Percentiles rank a stretch among this genome's conserved stretches.
Conservation (phyloP, 2,329 filamentous ascomycete genomes). For the Pyrenochaeta sp. region DNA sequence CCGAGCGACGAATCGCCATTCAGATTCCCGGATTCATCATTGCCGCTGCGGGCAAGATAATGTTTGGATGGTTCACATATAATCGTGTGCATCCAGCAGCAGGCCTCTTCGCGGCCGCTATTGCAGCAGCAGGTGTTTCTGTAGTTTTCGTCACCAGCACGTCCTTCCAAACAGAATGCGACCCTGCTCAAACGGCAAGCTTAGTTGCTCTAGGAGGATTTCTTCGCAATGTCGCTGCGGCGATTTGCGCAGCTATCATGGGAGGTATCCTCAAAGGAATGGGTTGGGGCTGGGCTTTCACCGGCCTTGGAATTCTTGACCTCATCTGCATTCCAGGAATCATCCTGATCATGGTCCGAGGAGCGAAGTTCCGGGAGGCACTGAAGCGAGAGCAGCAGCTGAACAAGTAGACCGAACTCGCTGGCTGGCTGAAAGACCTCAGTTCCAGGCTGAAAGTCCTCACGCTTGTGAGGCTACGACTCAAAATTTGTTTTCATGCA, state of each 20-base stretch:
- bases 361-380: slow-evolving; percentile 31
- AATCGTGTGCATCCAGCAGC: slow-evolving; percentile 31
- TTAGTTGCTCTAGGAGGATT: slow-evolving; percentile 54
- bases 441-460: background rate
- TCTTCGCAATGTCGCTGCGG: slow-evolving; percentile 52
- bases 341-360: slow-evolving; percentile 30
- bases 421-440: background rate
- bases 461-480: slow-evolving; percentile 4
- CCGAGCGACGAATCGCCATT: slow-evolving; percentile 52
- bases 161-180: slow-evolving; percentile 54
- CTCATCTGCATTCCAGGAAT: slow-evolving; percentile 35
- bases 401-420: slow-evolving; percentile 2
- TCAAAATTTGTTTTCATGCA: slow-evolving; percentile 13
- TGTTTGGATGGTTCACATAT: slow-evolving; percentile 54
- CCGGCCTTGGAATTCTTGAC: slow-evolving; percentile 42
- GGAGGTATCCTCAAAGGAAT: slow-evolving; percentile 43
- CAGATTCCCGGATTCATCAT: slow-evolving; percentile 54
- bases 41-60: slow-evolving; percentile 48
- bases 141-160: slow-evolving; percentile 55
- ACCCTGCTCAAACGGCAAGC: slow-evolving; percentile 51
- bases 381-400: slow-evolving; percentile 25
- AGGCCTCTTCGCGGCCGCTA: slow-evolving; percentile 31
- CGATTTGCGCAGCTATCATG: slow-evolving; percentile 51
- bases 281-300: slow-evolving; percentile 54
- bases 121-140: slow-evolving; percentile 50